phyloP scores from a whole-genome alignment of 2,329 filamentous ascomycete species.

The Penicillium italicum region DNA sequence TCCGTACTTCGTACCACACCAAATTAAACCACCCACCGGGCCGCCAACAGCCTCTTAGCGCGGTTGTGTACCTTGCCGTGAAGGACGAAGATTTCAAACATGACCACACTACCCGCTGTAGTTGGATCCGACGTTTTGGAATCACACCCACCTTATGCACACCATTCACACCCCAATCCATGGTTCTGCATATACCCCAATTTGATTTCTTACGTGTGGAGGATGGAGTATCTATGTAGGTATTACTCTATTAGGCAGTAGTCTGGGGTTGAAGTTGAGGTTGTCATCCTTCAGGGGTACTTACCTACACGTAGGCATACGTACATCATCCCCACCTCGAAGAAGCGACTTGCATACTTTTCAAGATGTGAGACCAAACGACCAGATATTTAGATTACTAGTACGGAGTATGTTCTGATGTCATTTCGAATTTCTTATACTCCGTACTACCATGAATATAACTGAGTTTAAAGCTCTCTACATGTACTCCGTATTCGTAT shows the following conservation, averaged over 20 bases:
- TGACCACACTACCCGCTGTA: not conserved
- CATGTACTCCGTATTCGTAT: not conserved
- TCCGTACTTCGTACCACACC: not conserved
- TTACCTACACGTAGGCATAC: not conserved
- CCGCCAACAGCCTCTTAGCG: not conserved
- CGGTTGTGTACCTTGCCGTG: not conserved
- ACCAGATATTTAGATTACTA: not conserved
- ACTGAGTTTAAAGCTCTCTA: not conserved
- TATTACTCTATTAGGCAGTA: constrained; percentile 2
- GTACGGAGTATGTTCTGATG: not conserved
- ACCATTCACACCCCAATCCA: not conserved
- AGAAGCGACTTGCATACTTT: not conserved
- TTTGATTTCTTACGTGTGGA: no score
- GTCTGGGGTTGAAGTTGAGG: not conserved
- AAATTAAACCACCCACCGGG: not conserved
- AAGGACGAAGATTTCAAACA: not conserved
- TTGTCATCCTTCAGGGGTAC: not conserved
- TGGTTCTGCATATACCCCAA: not conserved
- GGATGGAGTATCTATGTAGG: not conserved
- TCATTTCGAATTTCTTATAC: not conserved
- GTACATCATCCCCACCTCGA: not conserved
- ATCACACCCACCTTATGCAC: constrained; percentile 1
- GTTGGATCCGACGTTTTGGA: not conserved
- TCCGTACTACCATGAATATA: not conserved
- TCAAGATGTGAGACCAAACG: not conserved